Evolutionary conservation across 179 eudicot genomes (phyloP).

Genomic region (Monotropa hypopitys): DNA sequence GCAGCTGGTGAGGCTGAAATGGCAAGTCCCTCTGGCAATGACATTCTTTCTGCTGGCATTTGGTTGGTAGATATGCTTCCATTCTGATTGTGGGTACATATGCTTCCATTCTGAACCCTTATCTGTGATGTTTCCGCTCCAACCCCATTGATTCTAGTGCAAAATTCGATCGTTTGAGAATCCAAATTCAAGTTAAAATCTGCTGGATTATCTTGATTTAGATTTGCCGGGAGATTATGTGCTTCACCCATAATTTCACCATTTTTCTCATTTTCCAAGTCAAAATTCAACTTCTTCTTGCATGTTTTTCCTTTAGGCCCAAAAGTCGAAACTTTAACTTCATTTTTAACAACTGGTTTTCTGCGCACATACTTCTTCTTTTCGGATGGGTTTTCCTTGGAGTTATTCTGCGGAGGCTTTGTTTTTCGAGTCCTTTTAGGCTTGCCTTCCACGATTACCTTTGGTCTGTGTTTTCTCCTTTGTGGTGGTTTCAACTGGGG

Average conservation of each 20-base stretch:
- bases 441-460: slow-evolving; percentile 73
- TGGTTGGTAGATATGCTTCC: slow-evolving; percentile 8
- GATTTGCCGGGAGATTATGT: slow-evolving; percentile 8
- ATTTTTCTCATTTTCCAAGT: slow-evolving; percentile 12
- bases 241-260: slow-evolving; percentile 11
- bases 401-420: slow-evolving; percentile 26
- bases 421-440: slow-evolving; percentile 52
- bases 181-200: slow-evolving; percentile 10
- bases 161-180: slow-evolving; percentile 11
- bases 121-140: not conserved
- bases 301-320: slow-evolving; percentile 23
- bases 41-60: slow-evolving; percentile 7
- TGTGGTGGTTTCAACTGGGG: slow-evolving; percentile 59
- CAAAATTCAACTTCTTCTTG: slow-evolving; percentile 35
- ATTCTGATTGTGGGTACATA: not conserved
- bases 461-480: slow-evolving; percentile 71
- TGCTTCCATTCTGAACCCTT: slow-evolving; percentile 9
- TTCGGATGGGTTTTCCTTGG: slow-evolving; percentile 24
- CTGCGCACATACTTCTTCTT: slow-evolving; percentile 65
- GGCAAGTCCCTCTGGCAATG: not conserved
- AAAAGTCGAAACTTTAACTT: slow-evolving; percentile 2
- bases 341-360: slow-evolving; percentile 17
- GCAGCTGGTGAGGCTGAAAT: slow-evolving; percentile 8
- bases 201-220: slow-evolving; percentile 3
- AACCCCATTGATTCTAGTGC: slow-evolving; percentile 5